Evolutionary conservation across 352 stramenopile genomes (phyloP), one percentile per base, ranked within the genome.

Genomic region (Lagenidium giganteum): DNA sequence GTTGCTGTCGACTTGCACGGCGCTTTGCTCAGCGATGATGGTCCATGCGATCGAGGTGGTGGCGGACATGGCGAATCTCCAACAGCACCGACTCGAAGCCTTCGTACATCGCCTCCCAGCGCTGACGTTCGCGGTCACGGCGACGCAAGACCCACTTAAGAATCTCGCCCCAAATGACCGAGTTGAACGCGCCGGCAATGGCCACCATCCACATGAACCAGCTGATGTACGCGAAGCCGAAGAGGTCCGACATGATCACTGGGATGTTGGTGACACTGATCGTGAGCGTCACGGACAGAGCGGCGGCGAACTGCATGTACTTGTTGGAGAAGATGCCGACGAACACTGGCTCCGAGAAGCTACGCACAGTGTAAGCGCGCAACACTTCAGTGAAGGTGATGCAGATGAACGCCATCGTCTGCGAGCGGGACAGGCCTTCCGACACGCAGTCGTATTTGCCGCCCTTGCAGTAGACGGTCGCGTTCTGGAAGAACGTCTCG

Each of bases 391-490:
- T 88, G 44, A 87, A 83, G 6, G 67, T 63, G 26, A 91, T 48
- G 3, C 56, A 61, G 26, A 86, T 51, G 39, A 91, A 88, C 24
- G 74, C 79, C 78, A 88, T 84, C 1, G 78, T 91, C 51, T 88
- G 75, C 9, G 75, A 55, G 14, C 76, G 78, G 1, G 66, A 65
- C 18, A 87, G 51, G 13, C 75, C 78, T 8, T 68, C 67, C 6
- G 65, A 68, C 8, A 87, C 47, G 43, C 78, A 91, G 30, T 70
- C 64, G 34, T 75, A 84, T 36, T 82, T 60, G 26, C 66, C 66
- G 31, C 68, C 69, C 43, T 79, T 50, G 37, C 75, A 90, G 41
- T 81, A 75, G 1, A 67, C 23, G 0, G 49, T 64, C 4, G 52
- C 54, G 30, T 68, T 72, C 30, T 78, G 55, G 20, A 69, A 79